Conservation (phyloP, 192 early-diverging fungal species). For the Phycomyces nitens region DNA sequence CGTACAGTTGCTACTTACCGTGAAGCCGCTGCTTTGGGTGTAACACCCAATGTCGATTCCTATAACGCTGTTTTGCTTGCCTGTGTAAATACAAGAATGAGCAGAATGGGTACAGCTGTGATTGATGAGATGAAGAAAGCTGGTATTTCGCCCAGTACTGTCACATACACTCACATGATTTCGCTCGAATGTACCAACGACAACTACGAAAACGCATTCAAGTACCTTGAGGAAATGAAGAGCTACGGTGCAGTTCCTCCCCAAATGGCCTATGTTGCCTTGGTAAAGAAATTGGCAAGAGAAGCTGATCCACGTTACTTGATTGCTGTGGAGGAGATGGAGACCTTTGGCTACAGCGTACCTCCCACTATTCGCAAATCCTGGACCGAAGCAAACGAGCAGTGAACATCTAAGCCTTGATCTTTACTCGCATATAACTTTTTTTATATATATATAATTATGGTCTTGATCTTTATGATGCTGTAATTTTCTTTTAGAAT, state of each 20-base stretch:
- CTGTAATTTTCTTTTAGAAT: no score
- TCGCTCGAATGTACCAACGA: conserved; percentile 43
- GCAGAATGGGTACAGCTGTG: conserved; percentile 45
- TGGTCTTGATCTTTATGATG: no score
- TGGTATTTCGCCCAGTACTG: conserved; percentile 46
- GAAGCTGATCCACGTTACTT: conserved; percentile 59
- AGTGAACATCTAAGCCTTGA: no score
- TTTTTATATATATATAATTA: no score
- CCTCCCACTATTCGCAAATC: background rate
- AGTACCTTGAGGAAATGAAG: conserved; percentile 72
- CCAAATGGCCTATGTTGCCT: conserved; percentile 42
- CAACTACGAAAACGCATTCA: conserved; percentile 73
- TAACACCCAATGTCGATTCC: conserved; percentile 49
- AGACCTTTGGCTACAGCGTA: conserved; percentile 47
- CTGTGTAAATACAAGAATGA: conserved; percentile 48
- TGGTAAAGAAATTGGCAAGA: conserved; percentile 54
- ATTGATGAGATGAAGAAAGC: conserved; percentile 49
- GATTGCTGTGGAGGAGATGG: conserved; percentile 63
- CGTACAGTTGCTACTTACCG: conserved; percentile 51
- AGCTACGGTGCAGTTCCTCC: conserved; percentile 54
- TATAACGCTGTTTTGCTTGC: conserved; percentile 55
- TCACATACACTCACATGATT: conserved; percentile 57
- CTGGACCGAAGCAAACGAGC: no score
- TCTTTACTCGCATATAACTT: no score
- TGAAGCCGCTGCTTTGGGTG: conserved; percentile 34